These are phyloP conservation scores for Gracilaria domingensis DNA, from an alignment of 23 red algal genomes.

Conservation along the genomic window DNA sequence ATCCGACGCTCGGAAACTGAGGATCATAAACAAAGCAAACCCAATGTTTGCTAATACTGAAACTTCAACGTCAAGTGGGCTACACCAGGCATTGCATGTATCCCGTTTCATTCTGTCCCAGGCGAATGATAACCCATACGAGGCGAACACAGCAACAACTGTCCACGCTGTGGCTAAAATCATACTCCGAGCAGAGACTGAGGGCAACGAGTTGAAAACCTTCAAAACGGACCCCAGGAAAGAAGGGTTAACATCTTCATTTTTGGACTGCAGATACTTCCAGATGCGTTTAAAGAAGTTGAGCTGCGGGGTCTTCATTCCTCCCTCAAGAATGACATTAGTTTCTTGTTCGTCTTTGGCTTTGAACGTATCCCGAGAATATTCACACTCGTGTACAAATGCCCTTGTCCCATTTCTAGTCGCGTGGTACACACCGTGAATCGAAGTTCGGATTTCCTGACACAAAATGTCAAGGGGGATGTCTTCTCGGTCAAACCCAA, in stretches of 20 bases:
- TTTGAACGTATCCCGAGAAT: conserved; percentile 34
- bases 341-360: background rate
- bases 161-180: conserved; percentile 15
- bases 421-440: conserved; percentile 18
- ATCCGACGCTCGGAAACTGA: conserved; percentile 54
- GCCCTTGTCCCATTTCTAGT: background rate
- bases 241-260: conserved; percentile 17
- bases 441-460: conserved; percentile 38
- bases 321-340: background rate
- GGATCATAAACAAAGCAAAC: conserved; percentile 61
- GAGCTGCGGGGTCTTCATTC: background rate
- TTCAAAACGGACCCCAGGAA: background rate
- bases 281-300: background rate
- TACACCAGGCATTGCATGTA: conserved; percentile 36
- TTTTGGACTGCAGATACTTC: background rate
- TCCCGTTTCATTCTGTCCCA: conserved; percentile 5
- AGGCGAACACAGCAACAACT: conserved; percentile 8
- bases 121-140: conserved; percentile 4
- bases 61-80: conserved; percentile 46
- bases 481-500: conserved; percentile 50
- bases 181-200: background rate
- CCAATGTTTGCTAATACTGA: conserved; percentile 45
- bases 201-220: conserved; percentile 10
- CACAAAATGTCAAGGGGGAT: conserved; percentile 41
- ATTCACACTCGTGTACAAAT: conserved; percentile 14